phyloP scores from a whole-genome alignment of 169 alveolate species.

The Cryptosporidium viatorum region DNA sequence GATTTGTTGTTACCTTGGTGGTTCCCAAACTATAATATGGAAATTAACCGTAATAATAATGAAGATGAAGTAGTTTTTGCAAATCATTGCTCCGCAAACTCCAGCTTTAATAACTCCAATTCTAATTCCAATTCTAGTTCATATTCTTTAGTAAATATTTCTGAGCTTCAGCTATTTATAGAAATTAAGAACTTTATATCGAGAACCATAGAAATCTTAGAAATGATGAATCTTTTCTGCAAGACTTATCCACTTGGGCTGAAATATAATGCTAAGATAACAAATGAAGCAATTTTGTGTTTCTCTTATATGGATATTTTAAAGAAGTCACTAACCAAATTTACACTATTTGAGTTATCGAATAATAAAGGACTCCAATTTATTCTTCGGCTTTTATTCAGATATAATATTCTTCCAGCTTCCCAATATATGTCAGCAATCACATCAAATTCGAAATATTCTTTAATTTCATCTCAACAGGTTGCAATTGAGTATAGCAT shows the following conservation, averaged over 20 bases:
- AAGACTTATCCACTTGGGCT: constrained; percentile 57
- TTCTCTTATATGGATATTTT: constrained; percentile 34
- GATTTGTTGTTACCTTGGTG: constrained; percentile 48
- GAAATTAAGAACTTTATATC: constrained; percentile 30
- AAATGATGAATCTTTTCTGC: constrained; percentile 12
- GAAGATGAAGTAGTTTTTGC: not conserved
- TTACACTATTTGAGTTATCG: constrained; percentile 18
- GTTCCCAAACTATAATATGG: constrained; percentile 46
- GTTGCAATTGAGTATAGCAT: constrained; percentile 26
- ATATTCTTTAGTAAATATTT: constrained; percentile 15
- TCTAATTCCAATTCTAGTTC: not conserved
- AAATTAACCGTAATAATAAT: not conserved
- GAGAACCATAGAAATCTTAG: constrained; percentile 17
- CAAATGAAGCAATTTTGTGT: constrained; percentile 23
- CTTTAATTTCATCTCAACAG: not conserved
- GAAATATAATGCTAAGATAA: constrained; percentile 22
- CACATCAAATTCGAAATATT: not conserved
- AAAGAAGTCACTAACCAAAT: constrained; percentile 20
- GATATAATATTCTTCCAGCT: constrained; percentile 47
- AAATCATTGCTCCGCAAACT: not conserved
- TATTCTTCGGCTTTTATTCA: constrained; percentile 31
- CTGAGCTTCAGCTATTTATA: constrained; percentile 39
- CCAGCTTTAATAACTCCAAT: not conserved
- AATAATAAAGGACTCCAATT: constrained; percentile 42
- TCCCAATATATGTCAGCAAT: not conserved